A percentile compares a stretch with the other conserved stretches of the same genome.
Conservation (phyloP, 345 rosid species). For the Mangifera indica region DNA sequence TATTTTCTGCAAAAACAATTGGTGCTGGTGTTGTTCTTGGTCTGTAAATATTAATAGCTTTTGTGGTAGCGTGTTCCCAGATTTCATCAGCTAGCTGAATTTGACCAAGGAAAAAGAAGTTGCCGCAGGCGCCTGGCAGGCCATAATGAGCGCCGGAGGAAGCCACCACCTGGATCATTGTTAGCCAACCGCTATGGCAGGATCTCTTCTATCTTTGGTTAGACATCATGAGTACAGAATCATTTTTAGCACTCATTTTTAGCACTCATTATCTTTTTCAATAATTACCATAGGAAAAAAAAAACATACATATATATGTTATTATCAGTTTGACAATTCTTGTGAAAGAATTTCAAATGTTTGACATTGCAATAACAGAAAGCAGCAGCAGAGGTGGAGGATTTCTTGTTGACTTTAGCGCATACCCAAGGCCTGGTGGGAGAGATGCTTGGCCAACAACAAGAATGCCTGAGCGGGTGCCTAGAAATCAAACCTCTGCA, state of each 20-base stretch:
- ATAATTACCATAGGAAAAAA: background rate
- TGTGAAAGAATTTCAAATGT: background rate
- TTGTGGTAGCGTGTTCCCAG: slow-evolving; percentile 32
- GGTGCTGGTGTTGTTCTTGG: background rate
- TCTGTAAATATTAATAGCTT: slow-evolving; percentile 3
- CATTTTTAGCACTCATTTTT: background rate
- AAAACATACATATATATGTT: background rate
- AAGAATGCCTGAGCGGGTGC: slow-evolving; percentile 32
- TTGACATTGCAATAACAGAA: slow-evolving; percentile 34
- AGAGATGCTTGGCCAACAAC: slow-evolving; percentile 42
- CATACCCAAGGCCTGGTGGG: slow-evolving; percentile 39
- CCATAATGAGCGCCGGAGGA: slow-evolving; percentile 93
- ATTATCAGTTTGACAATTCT: background rate
- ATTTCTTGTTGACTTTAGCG: slow-evolving; percentile 53
- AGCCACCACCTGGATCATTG: slow-evolving; percentile 73
- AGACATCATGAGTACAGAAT: slow-evolving; percentile 17
- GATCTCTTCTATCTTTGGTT: slow-evolving; percentile 56
- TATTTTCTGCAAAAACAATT: slow-evolving; percentile 25
- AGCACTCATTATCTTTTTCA: background rate
- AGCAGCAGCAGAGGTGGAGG: slow-evolving; percentile 49
- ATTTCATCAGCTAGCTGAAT: slow-evolving; percentile 91
- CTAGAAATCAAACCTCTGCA: slow-evolving; percentile 27
- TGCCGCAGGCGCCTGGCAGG: slow-evolving; percentile 95
- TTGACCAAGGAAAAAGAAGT: slow-evolving; percentile 93
- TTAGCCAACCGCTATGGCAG: slow-evolving; percentile 54